phyloP scores from a whole-genome alignment of 495 filamentous ascomycete genomes.

The Aspergillus ellipticus region DNA sequence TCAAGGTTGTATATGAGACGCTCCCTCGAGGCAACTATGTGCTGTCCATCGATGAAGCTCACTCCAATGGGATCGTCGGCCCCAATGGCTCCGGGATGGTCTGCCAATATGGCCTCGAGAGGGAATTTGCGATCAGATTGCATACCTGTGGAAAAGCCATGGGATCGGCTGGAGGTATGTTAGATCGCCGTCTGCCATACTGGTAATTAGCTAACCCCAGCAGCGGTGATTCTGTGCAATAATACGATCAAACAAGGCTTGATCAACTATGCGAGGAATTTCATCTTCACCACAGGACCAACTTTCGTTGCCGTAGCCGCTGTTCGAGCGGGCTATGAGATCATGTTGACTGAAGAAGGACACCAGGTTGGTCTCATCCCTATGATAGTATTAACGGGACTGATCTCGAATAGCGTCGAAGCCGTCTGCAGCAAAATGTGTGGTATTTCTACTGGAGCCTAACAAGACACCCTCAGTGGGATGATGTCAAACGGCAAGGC shows the following conservation, averaged over 20 bases:
- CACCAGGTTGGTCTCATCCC: conserved; percentile 1
- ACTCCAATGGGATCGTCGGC: conserved; percentile 59
- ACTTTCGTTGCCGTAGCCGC: conserved; percentile 31
- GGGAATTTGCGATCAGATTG: conserved; percentile 54
- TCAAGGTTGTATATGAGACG: conserved; percentile 42
- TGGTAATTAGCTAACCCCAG: not conserved
- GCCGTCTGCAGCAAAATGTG: conserved; percentile 7
- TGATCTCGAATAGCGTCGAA: conserved; percentile 2
- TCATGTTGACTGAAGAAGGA: conserved; percentile 18
- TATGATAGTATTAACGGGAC: not conserved
- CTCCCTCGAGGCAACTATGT: conserved; percentile 52
- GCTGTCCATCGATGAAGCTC: conserved; percentile 67
- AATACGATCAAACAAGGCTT: conserved; percentile 19
- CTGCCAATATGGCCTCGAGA: conserved; percentile 53
- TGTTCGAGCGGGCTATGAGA: conserved; percentile 28
- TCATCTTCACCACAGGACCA: conserved; percentile 34
- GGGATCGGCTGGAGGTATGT: conserved; percentile 58
- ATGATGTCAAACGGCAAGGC: not conserved
- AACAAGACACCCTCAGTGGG: conserved; percentile 5
- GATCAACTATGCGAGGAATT: conserved; percentile 31
- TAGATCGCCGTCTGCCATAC: not conserved
- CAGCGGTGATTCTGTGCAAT: conserved; percentile 21
- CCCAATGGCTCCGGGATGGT: conserved; percentile 55
- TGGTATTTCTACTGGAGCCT: conserved; percentile 5
- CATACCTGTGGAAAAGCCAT: conserved; percentile 69